Percentiles rank a stretch among this genome's conserved stretches.
Evolutionary conservation across 495 filamentous ascomycete genomes (phyloP).

Genomic region (Penicillium coffeae): DNA sequence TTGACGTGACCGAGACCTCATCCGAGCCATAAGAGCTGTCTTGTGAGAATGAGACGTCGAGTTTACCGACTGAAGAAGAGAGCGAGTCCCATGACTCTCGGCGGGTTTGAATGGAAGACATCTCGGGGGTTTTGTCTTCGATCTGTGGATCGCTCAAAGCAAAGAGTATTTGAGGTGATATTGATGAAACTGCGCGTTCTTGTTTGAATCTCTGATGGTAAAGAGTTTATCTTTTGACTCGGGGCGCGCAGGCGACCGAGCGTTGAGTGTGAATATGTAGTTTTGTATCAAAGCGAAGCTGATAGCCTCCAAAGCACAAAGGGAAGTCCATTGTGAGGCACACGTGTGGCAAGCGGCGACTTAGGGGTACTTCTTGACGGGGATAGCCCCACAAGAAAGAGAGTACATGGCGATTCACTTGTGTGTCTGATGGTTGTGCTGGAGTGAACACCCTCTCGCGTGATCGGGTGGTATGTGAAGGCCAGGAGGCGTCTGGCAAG

Average conservation of each 20-base stretch:
- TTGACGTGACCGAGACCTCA: slow-evolving; percentile 39
- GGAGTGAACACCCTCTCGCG: slow-evolving; percentile 1
- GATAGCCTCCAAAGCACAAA: slow-evolving; percentile 32
- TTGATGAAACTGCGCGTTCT: slow-evolving; percentile 3
- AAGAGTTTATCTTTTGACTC: background rate
- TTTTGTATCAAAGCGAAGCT: slow-evolving; percentile 22
- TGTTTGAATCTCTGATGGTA: background rate
- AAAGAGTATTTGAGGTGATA: background rate
- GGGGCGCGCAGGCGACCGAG: slow-evolving; percentile 3
- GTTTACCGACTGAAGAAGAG: slow-evolving; percentile 36
- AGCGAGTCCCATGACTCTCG: slow-evolving; percentile 42
- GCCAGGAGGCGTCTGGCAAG: background rate
- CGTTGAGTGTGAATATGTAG: slow-evolving; percentile 8
- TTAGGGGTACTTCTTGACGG: slow-evolving; percentile 28
- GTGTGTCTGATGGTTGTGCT: slow-evolving; percentile 1
- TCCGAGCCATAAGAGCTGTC: slow-evolving; percentile 48
- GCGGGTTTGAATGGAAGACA: slow-evolving; percentile 24
- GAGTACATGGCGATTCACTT: slow-evolving; percentile 26
- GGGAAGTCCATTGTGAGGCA: slow-evolving; percentile 34
- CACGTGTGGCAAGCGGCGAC: slow-evolving; percentile 23
- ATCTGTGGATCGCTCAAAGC: background rate
- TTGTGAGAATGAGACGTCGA: slow-evolving; percentile 43
- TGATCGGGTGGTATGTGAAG: slow-evolving; percentile 1
- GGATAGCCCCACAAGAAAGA: slow-evolving; percentile 20
- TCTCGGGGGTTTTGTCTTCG: slow-evolving; percentile 11